A percentile compares a stretch with the other conserved stretches of the same genome.
phyloP scores from a whole-genome alignment of 495 filamentous ascomycete species.

The Trichoderma virens region DNA sequence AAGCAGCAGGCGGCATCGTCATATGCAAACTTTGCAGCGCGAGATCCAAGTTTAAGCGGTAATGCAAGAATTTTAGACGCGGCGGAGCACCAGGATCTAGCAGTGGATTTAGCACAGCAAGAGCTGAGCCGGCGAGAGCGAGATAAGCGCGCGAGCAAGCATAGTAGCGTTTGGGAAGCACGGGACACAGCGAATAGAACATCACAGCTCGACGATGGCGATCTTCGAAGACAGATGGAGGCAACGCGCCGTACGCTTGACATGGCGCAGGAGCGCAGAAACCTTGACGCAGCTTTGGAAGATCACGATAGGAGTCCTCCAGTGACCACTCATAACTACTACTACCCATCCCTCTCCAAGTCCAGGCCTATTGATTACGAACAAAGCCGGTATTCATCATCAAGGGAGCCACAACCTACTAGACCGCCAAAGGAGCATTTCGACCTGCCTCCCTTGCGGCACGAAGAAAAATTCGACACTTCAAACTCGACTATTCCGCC shows the following conservation, averaged over 20 bases:
- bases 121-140: conserved; percentile 66
- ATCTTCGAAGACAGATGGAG: conserved; percentile 43
- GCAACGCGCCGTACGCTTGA: conserved; percentile 36
- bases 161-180: conserved; percentile 13
- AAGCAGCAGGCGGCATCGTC: conserved; percentile 13
- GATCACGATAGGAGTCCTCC: background rate
- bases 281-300: background rate
- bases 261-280: conserved; percentile 15
- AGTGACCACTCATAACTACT: conserved; percentile 23
- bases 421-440: conserved; percentile 38
- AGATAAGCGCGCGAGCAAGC: conserved; percentile 22
- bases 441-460: conserved; percentile 3
- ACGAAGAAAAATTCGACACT: conserved; percentile 1
- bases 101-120: conserved; percentile 65
- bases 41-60: conserved; percentile 41
- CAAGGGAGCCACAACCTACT: conserved; percentile 25
- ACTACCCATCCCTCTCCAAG: conserved; percentile 43
- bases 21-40: conserved; percentile 32
- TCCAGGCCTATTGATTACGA: conserved; percentile 37
- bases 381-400: conserved; percentile 13
- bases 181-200: background rate
- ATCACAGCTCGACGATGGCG: conserved; percentile 32
- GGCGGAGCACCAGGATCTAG: conserved; percentile 63
- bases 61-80: conserved; percentile 50
- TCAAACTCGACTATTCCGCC: conserved; percentile 6